A percentile compares a stretch with the other conserved stretches of the same genome.
Conservation (phyloP, 2,329 filamentous ascomycete genomes). For the Lachnum nothofagi region DNA sequence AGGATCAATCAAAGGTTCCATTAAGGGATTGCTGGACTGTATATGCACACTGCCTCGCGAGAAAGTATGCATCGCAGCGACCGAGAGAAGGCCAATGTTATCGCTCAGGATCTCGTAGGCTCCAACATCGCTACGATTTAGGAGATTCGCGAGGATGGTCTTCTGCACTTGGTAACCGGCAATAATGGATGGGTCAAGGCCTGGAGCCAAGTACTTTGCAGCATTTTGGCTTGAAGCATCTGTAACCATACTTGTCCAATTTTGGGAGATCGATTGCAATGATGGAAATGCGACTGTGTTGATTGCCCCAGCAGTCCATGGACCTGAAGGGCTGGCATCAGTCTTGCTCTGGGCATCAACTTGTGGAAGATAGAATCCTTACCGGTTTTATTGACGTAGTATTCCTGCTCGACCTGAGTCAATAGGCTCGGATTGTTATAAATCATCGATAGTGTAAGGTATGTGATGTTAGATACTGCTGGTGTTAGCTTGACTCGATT, state of each 20-base stretch:
- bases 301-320: constrained; percentile 26
- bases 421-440: constrained; percentile 16
- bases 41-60: constrained; percentile 56
- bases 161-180: constrained; percentile 24
- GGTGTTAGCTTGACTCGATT: constrained; percentile 7
- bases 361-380: constrained; percentile 2
- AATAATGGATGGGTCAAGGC: constrained; percentile 20
- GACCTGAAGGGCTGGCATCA: constrained; percentile 13
- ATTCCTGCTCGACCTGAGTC: constrained; percentile 20
- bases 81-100: constrained; percentile 23
- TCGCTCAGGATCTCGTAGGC: constrained; percentile 26
- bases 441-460: constrained; percentile 19
- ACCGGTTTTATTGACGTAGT: constrained; percentile 27
- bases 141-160: constrained; percentile 13
- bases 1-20: constrained; percentile 43
- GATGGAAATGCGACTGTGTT: constrained; percentile 29
- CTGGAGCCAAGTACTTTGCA: constrained; percentile 16
- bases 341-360: background rate
- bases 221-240: constrained; percentile 18
- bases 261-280: constrained; percentile 19
- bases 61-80: constrained; percentile 46
- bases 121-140: constrained; percentile 19
- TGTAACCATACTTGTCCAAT: constrained; percentile 18
- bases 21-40: constrained; percentile 35
- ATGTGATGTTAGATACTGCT: constrained; percentile 21